Evolutionary conservation across 176 grass and related monocot genomes (phyloP).

Genomic region (Themeda triandra): DNA sequence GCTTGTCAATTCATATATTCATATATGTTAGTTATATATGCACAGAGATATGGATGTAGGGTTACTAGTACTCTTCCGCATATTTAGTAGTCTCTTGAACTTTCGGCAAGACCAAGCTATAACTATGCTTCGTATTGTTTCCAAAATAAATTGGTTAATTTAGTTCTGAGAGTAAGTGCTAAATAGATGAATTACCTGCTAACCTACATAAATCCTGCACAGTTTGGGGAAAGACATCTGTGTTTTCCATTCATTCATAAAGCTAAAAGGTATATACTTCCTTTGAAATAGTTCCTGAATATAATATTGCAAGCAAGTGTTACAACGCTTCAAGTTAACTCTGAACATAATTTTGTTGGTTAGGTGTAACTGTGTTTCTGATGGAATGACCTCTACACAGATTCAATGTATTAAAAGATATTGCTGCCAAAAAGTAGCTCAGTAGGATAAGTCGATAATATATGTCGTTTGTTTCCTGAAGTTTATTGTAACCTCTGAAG

Average conservation of each 20-base stretch:
- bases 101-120: not conserved
- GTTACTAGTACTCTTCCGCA: not conserved
- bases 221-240: not conserved
- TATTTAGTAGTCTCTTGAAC: not conserved
- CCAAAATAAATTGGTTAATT: conserved; percentile 11
- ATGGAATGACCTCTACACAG: not conserved
- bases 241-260: conserved; percentile 5
- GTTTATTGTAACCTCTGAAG: not conserved
- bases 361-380: not conserved
- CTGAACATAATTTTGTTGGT: not conserved
- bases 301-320: not conserved
- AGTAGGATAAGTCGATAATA: not conserved
- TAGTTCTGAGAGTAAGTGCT: not conserved
- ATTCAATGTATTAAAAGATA: not conserved
- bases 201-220: not conserved
- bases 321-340: not conserved
- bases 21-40: not conserved
- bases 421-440: not conserved
- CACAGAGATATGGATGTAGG: not conserved
- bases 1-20: not conserved
- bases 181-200: not conserved
- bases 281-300: not conserved
- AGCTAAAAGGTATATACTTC: not conserved
- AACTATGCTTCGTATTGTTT: conserved; percentile 1
- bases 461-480: not conserved